These are phyloP conservation scores for Aspergillus calidoustus DNA, from an alignment of 2,329 filamentous ascomycete genomes.

Conservation along the genomic window DNA sequence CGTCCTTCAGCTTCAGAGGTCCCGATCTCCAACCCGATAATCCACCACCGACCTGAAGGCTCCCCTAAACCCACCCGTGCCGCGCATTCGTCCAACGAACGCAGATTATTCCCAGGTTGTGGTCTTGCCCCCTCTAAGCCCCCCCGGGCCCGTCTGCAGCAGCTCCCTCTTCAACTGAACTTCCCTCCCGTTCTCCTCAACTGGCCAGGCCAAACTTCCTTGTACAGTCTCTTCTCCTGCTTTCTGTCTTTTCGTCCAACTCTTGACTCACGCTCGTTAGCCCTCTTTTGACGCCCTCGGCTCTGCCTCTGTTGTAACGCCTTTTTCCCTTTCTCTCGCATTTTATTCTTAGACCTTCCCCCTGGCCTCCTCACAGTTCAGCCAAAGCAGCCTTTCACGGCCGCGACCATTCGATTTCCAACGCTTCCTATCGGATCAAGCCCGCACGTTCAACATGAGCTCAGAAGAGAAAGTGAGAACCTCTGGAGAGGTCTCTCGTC, in stretches of 20 bases:
- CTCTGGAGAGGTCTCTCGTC: conserved; percentile 68
- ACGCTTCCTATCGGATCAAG: conserved; percentile 50
- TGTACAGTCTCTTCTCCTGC: conserved; percentile 24
- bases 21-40: conserved; percentile 7
- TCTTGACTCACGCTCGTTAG: conserved; percentile 35
- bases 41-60: neutral
- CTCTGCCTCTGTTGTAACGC: conserved; percentile 4
- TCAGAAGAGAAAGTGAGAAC: conserved; percentile 79
- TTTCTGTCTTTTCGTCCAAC: conserved; percentile 29
- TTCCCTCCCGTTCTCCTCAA: conserved; percentile 19
- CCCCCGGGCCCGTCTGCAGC: neutral
- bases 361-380: conserved; percentile 52
- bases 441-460: conserved; percentile 56
- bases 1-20: conserved; percentile 2
- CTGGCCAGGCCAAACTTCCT: conserved; percentile 27
- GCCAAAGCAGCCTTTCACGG: conserved; percentile 47
- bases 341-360: conserved; percentile 30
- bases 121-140: conserved; percentile 10
- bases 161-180: conserved; percentile 4
- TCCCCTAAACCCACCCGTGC: conserved; percentile 3
- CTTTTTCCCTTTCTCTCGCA: conserved; percentile 25
- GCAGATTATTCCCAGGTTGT: conserved; percentile 13
- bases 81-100: conserved; percentile 16
- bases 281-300: conserved; percentile 24
- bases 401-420: conserved; percentile 55